Conservation (phyloP, 2,329 filamentous ascomycete species). For the Aureobasidium sp. region DNA sequence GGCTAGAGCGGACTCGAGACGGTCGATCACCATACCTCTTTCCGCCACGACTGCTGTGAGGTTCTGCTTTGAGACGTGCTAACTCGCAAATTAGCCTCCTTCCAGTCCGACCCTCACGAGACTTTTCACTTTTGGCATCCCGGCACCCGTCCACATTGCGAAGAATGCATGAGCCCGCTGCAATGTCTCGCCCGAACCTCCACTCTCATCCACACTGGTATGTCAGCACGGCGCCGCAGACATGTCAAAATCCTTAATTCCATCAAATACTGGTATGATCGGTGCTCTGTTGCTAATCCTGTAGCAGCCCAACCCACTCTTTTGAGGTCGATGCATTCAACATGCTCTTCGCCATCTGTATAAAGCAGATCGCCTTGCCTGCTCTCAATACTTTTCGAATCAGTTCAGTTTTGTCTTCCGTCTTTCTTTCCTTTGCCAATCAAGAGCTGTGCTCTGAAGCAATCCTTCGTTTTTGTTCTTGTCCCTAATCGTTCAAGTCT, state of each 20-base stretch:
- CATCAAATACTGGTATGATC: background rate
- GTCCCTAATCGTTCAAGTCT: constrained; percentile 2
- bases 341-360: background rate
- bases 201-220: background rate
- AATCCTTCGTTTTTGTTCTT: constrained; percentile 4
- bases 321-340: background rate
- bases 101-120: background rate
- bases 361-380: background rate
- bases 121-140: background rate
- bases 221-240: background rate
- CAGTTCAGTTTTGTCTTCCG: constrained; percentile 4
- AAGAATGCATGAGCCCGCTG: background rate
- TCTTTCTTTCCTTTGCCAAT: constrained; percentile 6
- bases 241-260: constrained; percentile 6
- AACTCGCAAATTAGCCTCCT: background rate
- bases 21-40: constrained; percentile 7
- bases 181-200: background rate
- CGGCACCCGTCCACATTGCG: background rate
- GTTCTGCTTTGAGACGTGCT: constrained; percentile 5
- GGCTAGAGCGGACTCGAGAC: background rate
- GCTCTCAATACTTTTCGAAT: background rate
- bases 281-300: constrained; percentile 9
- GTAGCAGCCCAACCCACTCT: background rate
- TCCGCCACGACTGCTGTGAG: background rate
- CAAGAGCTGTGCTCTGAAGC: constrained; percentile 12